Conservation (phyloP, 164 flowering plant genomes). For the Cinnamomum micranthum region DNA sequence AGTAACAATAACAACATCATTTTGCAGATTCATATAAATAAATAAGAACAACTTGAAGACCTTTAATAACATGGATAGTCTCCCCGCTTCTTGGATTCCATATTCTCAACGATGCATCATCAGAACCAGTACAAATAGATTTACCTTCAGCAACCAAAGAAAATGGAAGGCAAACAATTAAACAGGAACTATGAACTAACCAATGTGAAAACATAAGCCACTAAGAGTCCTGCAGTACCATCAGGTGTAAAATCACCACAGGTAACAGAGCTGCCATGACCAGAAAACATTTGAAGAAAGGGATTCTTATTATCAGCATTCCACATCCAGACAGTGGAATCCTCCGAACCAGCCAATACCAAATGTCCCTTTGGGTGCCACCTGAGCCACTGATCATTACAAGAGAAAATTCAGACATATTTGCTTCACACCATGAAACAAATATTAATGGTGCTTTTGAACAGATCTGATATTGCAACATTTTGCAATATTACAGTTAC, state of each 20-base stretch:
- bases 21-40: too few relatives aligned
- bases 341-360: conserved; percentile 88
- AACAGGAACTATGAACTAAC: background rate
- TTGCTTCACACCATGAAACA: background rate
- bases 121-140: conserved; percentile 80
- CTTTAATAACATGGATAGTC: conserved; percentile 61
- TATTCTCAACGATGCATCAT: conserved; percentile 77
- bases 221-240: conserved; percentile 41
- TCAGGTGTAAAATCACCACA: conserved; percentile 98
- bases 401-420: conserved; percentile 11
- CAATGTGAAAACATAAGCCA: background rate
- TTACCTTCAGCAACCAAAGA: conserved; percentile 47
- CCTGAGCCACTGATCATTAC: conserved; percentile 69
- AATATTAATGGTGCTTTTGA: background rate
- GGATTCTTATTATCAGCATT: conserved; percentile 65
- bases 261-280: conserved; percentile 71
- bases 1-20: too few relatives aligned
- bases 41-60: conserved; percentile 22
- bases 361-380: conserved; percentile 96
- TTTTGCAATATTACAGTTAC: background rate
- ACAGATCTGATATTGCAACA: background rate
- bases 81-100: conserved; percentile 91
- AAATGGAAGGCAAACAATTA: background rate
- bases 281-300: conserved; percentile 61
- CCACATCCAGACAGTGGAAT: conserved; percentile 87